These are phyloP conservation scores for Grosmannia huntii DNA, from an alignment of 2,329 filamentous ascomycete genomes.

Conservation along the genomic window DNA sequence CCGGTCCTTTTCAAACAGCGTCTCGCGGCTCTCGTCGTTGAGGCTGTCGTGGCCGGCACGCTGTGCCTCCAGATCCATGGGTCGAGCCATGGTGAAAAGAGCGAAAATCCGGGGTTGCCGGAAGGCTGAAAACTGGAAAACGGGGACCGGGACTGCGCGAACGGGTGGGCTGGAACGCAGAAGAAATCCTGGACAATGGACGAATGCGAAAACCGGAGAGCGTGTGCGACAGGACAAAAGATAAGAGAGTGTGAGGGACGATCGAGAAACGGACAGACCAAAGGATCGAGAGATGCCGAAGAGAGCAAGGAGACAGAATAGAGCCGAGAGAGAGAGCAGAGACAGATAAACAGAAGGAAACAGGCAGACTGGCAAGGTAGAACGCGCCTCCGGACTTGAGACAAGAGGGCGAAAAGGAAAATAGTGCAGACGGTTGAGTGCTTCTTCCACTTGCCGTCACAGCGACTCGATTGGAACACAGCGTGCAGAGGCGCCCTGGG, in stretches of 20 bases:
- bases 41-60: constrained; percentile 3
- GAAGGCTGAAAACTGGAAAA: no score
- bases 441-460: not conserved
- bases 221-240: not conserved
- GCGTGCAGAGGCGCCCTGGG: not conserved
- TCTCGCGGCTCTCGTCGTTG: constrained; percentile 5
- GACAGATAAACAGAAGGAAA: not conserved
- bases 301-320: not conserved
- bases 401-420: no score
- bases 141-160: no score
- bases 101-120: not conserved
- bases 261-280: not conserved
- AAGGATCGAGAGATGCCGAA: not conserved
- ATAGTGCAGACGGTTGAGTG: no score
- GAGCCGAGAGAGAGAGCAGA: not conserved
- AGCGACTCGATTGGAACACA: not conserved
- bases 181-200: not conserved
- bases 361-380: no score
- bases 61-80: constrained; percentile 14
- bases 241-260: not conserved
- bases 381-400: no score
- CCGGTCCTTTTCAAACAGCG: not conserved
- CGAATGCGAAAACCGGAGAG: not conserved
- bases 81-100: not conserved
- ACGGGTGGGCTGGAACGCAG: no score